Conservation (phyloP, 257 asterid species). For the Salvia splendens region DNA sequence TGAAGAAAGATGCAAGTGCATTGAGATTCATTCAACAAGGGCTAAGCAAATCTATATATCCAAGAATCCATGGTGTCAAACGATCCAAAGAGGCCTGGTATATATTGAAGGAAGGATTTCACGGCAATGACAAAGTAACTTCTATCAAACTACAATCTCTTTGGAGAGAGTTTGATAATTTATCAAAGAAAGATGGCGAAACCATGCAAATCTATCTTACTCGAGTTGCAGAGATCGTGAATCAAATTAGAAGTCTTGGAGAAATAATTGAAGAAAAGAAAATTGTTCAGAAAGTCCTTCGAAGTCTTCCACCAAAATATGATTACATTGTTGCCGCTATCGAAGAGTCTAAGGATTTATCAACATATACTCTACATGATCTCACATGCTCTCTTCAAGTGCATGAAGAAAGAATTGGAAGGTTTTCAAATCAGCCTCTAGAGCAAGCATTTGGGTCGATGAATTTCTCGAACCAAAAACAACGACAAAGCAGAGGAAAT, state of each 20-base stretch:
- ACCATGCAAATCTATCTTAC: conserved; percentile 3
- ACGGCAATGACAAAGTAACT: neutral
- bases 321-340: conserved; percentile 14
- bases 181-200: conserved; percentile 10
- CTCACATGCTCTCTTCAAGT: conserved; percentile 5
- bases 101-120: neutral
- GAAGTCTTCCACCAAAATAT: conserved; percentile 6
- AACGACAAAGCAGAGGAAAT: neutral
- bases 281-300: neutral
- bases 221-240: neutral
- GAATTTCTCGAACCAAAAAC: neutral
- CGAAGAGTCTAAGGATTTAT: conserved; percentile 6
- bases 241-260: conserved; percentile 12
- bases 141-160: neutral
- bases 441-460: conserved; percentile 16
- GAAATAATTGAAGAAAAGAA: conserved; percentile 8
- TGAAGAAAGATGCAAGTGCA: conserved; percentile 9
- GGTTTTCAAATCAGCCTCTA: neutral
- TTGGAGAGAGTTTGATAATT: conserved; percentile 23
- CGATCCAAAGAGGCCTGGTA: neutral
- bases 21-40: conserved; percentile 14
- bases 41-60: conserved; percentile 4
- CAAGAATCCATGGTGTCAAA: neutral
- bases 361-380: neutral
- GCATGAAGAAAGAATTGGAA: conserved; percentile 5